Conservation (phyloP, 2,329 filamentous ascomycete genomes). For the Coniella vitis region DNA sequence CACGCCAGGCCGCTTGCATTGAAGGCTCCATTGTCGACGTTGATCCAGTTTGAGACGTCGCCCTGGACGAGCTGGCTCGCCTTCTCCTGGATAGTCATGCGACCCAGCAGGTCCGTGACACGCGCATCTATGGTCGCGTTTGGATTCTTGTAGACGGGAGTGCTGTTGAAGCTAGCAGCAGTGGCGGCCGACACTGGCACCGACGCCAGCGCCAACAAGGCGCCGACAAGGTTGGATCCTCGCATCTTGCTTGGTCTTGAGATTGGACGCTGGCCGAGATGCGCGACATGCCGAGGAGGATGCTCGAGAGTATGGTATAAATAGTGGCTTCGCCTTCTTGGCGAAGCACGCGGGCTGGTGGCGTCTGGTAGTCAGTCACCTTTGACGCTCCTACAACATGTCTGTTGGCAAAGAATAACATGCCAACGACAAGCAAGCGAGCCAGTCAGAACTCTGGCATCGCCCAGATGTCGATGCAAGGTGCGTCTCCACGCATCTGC, state of each 20-base stretch:
- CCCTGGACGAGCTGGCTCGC: slow-evolving; percentile 62
- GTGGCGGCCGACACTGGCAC: slow-evolving; percentile 9
- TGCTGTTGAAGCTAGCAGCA: slow-evolving; percentile 13
- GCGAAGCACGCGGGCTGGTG: too few relatives aligned
- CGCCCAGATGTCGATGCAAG: background rate
- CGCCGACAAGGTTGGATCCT: background rate
- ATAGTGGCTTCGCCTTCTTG: too few relatives aligned
- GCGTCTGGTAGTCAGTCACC: too few relatives aligned
- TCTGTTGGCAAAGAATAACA: background rate
- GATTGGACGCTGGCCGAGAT: background rate
- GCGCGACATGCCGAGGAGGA: too few relatives aligned
- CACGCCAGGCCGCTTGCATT: slow-evolving; percentile 60
- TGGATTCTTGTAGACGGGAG: slow-evolving; percentile 56
- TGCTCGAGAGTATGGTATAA: too few relatives aligned
- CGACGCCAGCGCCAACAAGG: slow-evolving; percentile 11
- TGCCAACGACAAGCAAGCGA: slow-evolving; percentile 2
- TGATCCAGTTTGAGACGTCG: slow-evolving; percentile 68
- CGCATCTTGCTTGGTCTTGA: background rate
- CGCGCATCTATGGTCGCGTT: slow-evolving; percentile 55
- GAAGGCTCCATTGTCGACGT: slow-evolving; percentile 58
- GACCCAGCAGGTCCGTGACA: slow-evolving; percentile 59
- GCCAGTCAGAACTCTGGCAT: background rate
- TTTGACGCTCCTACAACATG: too few relatives aligned
- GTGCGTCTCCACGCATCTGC: slow-evolving; percentile 5
- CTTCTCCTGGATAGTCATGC: slow-evolving; percentile 72